Conservation (phyloP, 2,329 filamentous ascomycete species). For the Epichloe brachyelytri region DNA sequence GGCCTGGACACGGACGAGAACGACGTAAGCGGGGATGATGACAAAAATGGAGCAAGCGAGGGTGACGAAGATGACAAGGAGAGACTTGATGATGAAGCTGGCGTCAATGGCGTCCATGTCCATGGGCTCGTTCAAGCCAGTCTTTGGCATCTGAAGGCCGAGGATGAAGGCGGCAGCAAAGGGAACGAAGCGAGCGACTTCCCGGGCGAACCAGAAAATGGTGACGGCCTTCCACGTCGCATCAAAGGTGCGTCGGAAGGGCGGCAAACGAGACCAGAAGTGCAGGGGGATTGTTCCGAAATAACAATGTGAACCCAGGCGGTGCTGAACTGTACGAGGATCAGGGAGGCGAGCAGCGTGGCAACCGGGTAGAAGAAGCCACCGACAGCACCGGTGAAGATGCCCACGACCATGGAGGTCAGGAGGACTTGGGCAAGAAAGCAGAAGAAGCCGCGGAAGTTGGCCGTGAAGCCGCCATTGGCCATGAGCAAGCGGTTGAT, state of each 20-base stretch:
- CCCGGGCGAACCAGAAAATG: conserved; percentile 45
- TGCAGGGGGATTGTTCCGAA: conserved; percentile 48
- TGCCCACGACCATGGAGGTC: conserved; percentile 24
- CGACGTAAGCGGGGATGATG: conserved; percentile 62
- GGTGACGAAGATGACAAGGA: conserved; percentile 31
- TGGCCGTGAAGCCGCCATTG: conserved; percentile 49
- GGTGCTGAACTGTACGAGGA: conserved; percentile 55
- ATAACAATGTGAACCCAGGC: conserved; percentile 83
- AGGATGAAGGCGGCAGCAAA: conserved; percentile 28
- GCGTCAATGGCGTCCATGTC: conserved; percentile 17
- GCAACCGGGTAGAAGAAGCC: conserved; percentile 27
- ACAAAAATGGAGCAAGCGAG: conserved; percentile 46
- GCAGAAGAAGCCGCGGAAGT: conserved; percentile 56
- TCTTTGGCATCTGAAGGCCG: conserved; percentile 26
- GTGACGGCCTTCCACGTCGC: conserved; percentile 57
- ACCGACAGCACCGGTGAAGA: conserved; percentile 32
- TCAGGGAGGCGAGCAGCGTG: conserved; percentile 44
- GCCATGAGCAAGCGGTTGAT: conserved; percentile 43
- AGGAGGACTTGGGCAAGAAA: conserved; percentile 26
- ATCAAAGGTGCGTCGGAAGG: conserved; percentile 49
- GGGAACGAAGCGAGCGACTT: conserved; percentile 36
- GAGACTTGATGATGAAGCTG: conserved; percentile 24
- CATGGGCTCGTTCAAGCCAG: conserved; percentile 23
- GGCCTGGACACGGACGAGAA: conserved; percentile 73
- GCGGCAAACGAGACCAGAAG: conserved; percentile 59